phyloP scores from a whole-genome alignment of 1,139 yeast species.

The Barnettozyma hawaiiensis region DNA sequence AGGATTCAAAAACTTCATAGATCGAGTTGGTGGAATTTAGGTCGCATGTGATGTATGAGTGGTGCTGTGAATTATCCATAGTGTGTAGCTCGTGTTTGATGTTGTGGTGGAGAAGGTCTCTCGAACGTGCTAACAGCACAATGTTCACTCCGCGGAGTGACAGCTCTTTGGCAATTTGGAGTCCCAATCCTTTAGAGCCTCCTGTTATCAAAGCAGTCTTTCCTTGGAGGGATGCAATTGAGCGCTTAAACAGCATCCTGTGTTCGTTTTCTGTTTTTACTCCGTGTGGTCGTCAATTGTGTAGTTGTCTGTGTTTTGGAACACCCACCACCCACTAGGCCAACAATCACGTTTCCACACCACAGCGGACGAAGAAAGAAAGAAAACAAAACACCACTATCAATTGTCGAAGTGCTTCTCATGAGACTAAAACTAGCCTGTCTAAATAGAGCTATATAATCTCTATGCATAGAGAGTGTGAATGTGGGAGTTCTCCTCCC shows the following conservation, averaged over 20 bases:
- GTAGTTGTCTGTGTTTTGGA: too few species aligned
- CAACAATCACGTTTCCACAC: neutral
- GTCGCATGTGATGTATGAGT: slow-evolving; percentile 49
- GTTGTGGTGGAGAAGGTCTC: slow-evolving; percentile 33
- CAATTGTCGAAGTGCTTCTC: too few species aligned
- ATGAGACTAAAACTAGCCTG: too few species aligned
- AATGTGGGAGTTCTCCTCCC: too few species aligned
- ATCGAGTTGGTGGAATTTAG: slow-evolving; percentile 32
- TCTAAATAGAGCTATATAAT: too few species aligned
- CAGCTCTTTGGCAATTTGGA: slow-evolving; percentile 52
- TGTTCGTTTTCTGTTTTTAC: neutral
- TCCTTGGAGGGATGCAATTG: slow-evolving; percentile 16
- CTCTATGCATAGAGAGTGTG: too few species aligned
- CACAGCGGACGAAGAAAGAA: too few species aligned
- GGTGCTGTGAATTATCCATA: slow-evolving; percentile 34
- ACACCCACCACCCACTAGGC: neutral
- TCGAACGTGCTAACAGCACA: slow-evolving; percentile 55
- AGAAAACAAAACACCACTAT: too few species aligned
- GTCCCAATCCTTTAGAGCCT: slow-evolving; percentile 81
- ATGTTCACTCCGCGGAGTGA: slow-evolving; percentile 59
- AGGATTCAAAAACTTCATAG: slow-evolving; percentile 14
- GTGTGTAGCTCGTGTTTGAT: slow-evolving; percentile 32
- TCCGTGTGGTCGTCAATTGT: too few species aligned
- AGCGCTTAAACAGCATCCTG: slow-evolving; percentile 5
- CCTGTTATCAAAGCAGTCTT: slow-evolving; percentile 69